Evolutionary conservation across 257 asterid genomes (phyloP).

Genomic region (Nicotiana tomentosiformis): DNA sequence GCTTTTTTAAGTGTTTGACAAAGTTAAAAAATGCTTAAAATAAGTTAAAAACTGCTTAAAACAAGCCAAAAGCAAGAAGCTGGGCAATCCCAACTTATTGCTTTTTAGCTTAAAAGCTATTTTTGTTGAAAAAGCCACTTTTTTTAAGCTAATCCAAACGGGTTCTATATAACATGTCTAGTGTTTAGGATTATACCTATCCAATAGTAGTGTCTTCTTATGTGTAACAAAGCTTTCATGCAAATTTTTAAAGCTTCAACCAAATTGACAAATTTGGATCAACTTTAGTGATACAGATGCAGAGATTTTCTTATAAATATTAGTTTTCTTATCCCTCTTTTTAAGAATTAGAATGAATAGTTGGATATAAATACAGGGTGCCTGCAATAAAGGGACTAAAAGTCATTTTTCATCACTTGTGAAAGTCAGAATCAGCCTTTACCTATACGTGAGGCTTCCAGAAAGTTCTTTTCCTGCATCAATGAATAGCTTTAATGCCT

Average conservation of each 20-base stretch:
- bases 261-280: not conserved
- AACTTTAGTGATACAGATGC: not conserved
- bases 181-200: not conserved
- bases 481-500: slow-evolving; percentile 73
- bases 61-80: too few relatives aligned
- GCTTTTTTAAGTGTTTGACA: too few relatives aligned
- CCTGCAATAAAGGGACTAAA: not conserved
- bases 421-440: slow-evolving; percentile 5
- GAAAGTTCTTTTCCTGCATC: slow-evolving; percentile 80
- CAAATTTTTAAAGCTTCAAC: not conserved
- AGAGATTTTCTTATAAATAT: not conserved
- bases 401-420: not conserved
- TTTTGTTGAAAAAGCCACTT: too few relatives aligned
- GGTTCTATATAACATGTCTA: not conserved
- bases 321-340: not conserved
- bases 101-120: too few relatives aligned
- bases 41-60: too few relatives aligned
- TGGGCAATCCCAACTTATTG: too few relatives aligned
- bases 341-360: not conserved
- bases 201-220: slow-evolving; percentile 2
- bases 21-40: too few relatives aligned
- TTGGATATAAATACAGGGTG: not conserved
- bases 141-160: too few relatives aligned
- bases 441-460: slow-evolving; percentile 81
- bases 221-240: not conserved